Base-by-base conservation (phyloP, 2,329 filamentous ascomycete genomes). In the Fusarium begoniae region DNA sequence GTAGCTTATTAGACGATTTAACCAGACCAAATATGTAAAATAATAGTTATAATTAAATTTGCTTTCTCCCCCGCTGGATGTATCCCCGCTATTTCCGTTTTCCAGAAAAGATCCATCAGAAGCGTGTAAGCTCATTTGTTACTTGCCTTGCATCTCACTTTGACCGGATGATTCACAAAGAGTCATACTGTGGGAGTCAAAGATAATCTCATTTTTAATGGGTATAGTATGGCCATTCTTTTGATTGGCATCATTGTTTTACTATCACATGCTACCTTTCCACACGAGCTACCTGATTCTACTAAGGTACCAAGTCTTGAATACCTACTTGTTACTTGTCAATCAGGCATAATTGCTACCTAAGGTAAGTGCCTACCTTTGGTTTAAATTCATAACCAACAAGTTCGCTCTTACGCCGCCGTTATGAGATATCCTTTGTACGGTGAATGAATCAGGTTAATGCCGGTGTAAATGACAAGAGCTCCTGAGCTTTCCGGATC, bases 151-250 rank as follows among this genome's bases (percentile, higher is more conserved):
- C 44, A 47, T 66, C 35, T 37, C 30, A 24, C 47, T 24, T 17
- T 37, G 35, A 32, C 71, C 68, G 63, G 28, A 75, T 74, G 72
- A 74, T 69, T 72, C 72, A 74, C 22, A 57, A 74, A 50, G 63
- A 74, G 67, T 69, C 71, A 74, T 66, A 24, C 17, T 30, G 20
- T 22, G 5, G 24, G 22, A 37, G 20, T 15, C 32, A 15, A 50
- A 50, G 22, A 59, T 6, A 28, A 22, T 43, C 37, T 43, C 9
- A n/a, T 41, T 28, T 20, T 28, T 30, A 4, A 43, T 28, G 35
- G 35, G 14, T 18, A 55, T 22, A 11, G 35, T 28, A 28, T 28
- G 35, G 20, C 8, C 17, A 13, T 24, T 53, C n/a, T 37, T 53
- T n/a, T 37, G 20, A 30, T 55, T 37, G 20, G 20, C 24, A 43